phyloP scores from a whole-genome alignment of 352 stramenopile species.

The Globisporangium megalacanthum region DNA sequence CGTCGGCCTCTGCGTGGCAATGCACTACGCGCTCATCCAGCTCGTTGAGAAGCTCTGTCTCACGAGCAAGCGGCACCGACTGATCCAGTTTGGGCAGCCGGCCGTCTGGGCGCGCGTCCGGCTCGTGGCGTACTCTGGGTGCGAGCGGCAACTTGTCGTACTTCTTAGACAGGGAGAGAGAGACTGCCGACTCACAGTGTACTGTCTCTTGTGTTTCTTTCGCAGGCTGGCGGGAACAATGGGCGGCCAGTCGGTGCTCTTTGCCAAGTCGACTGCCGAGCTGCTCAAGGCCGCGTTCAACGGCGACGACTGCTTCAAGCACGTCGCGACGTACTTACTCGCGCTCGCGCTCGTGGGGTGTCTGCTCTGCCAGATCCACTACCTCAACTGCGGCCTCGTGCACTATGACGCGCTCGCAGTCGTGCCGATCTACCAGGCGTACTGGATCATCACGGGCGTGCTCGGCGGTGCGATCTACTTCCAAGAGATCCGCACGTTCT shows the following conservation, averaged over 20 bases:
- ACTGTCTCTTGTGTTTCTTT: neutral
- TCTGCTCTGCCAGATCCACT: conserved; percentile 70
- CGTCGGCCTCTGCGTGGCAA: conserved; percentile 42
- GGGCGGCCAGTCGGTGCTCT: conserved; percentile 78
- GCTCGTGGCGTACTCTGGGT: conserved; percentile 72
- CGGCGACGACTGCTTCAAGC: conserved; percentile 51
- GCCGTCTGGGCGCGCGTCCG: conserved; percentile 58
- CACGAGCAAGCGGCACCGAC: conserved; percentile 64
- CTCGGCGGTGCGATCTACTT: conserved; percentile 90
- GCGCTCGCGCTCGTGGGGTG: conserved; percentile 52
- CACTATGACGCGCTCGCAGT: conserved; percentile 81
- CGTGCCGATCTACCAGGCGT: conserved; percentile 83
- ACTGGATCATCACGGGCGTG: conserved; percentile 88
- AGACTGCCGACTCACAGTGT: neutral
- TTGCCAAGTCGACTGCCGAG: conserved; percentile 81
- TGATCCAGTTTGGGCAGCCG: conserved; percentile 66
- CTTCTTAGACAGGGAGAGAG: neutral
- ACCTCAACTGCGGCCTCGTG: conserved; percentile 69
- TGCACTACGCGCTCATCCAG: conserved; percentile 62
- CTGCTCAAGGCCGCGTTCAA: conserved; percentile 67
- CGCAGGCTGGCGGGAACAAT: conserved; percentile 60
- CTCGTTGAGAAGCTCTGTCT: conserved; percentile 62
- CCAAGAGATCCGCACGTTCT: conserved; percentile 82
- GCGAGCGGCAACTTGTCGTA: conserved; percentile 4
- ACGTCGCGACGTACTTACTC: conserved; percentile 66